Conservation (phyloP, 1,139 yeast genomes). For the Lodderomyces metapsilosis region DNA sequence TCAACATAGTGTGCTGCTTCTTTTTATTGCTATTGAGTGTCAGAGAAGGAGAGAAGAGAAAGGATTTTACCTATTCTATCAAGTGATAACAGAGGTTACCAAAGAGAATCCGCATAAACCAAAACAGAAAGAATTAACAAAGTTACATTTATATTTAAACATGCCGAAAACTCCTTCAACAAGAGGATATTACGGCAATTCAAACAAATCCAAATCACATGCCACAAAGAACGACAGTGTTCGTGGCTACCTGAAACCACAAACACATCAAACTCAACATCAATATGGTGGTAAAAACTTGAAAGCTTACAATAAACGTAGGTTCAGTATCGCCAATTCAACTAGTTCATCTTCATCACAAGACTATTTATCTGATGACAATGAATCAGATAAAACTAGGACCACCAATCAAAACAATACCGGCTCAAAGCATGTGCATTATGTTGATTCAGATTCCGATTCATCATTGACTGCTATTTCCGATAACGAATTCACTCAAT, state of each 20-base stretch:
- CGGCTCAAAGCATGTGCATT: slow-evolving; percentile 7
- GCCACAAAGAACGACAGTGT: not conserved
- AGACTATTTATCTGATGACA: slow-evolving; percentile 9
- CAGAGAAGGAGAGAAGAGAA: slow-evolving; percentile 4
- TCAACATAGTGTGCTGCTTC: not conserved
- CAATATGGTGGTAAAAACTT: slow-evolving; percentile 31
- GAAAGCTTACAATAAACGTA: slow-evolving; percentile 26
- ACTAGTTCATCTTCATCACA: slow-evolving; percentile 29
- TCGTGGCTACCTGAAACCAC: not conserved
- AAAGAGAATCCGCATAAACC: no score
- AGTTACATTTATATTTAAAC: no score
- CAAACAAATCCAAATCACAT: not conserved
- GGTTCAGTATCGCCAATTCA: slow-evolving; percentile 46
- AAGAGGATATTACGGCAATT: not conserved
- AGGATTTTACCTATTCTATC: no score
- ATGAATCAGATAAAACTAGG: slow-evolving; percentile 17
- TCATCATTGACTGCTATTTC: slow-evolving; percentile 45
- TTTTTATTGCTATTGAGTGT: not conserved
- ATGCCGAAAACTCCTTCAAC: slow-evolving; percentile 5
- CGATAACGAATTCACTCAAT: slow-evolving; percentile 21
- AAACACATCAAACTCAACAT: slow-evolving; percentile 3
- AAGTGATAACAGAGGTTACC: no score
- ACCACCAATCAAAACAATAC: not conserved
- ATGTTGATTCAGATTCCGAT: slow-evolving; percentile 25
- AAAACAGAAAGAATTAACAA: no score